A percentile compares a stretch with the other conserved stretches of the same genome.
Conservation (phyloP, 1,284 basidiomycete species). For the Irpex sp. region DNA sequence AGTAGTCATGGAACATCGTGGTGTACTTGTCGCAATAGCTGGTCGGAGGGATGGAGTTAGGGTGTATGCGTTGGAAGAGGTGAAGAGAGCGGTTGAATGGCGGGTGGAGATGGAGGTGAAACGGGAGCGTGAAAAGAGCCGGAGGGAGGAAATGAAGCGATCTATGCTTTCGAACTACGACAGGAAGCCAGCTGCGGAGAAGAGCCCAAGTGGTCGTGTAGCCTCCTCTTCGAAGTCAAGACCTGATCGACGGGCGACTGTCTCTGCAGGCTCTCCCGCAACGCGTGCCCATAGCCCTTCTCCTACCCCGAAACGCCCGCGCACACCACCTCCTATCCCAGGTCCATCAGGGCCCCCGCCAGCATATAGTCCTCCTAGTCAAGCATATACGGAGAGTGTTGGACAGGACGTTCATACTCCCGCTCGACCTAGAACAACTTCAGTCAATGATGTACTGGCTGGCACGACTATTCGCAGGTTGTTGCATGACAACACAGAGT, state of each 20-base stretch:
- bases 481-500: conserved; percentile 21
- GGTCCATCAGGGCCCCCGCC: conserved; percentile 44
- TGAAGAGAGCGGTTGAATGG: conserved; percentile 81
- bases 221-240: conserved; percentile 19
- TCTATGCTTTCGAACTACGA: conserved; percentile 20
- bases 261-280: conserved; percentile 20
- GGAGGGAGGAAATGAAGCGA: conserved; percentile 64
- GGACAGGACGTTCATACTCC: conserved; percentile 2
- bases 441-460: conserved; percentile 59
- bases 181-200: conserved; percentile 22
- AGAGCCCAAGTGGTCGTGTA: conserved; percentile 40
- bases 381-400: conserved; percentile 7
- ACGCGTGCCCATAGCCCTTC: conserved; percentile 16
- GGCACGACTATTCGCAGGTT: conserved; percentile 32
- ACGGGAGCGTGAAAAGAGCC: conserved; percentile 63
- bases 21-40: conserved; percentile 80
- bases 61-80: conserved; percentile 80
- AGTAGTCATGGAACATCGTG: conserved; percentile 86
- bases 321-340: conserved; percentile 28
- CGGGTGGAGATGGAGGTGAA: conserved; percentile 75
- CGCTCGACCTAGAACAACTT: conserved; percentile 46
- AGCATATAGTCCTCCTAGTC: conserved; percentile 39
- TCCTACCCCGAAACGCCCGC: conserved; percentile 5
- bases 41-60: conserved; percentile 78
- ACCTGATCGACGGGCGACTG: conserved; percentile 20